These are phyloP conservation scores for Retiboletus flavoniger DNA, from an alignment of 1,284 basidiomycete genomes.

Conservation along the genomic window DNA sequence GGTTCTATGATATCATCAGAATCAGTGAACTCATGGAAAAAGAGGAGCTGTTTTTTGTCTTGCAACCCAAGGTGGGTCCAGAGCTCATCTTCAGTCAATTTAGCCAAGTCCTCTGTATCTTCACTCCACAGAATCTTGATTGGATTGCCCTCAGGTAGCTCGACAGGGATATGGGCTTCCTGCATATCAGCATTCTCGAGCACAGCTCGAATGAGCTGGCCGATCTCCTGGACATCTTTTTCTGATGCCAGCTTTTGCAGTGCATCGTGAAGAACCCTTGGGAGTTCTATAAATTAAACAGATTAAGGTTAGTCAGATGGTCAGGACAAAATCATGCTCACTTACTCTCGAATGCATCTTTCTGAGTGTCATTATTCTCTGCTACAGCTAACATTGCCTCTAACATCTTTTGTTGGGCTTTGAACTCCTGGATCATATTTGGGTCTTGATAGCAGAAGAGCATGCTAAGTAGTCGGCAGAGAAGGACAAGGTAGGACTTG, in stretches of 20 bases:
- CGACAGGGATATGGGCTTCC: background rate
- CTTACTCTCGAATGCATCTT: background rate
- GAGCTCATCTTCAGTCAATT: background rate
- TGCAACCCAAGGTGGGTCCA: background rate
- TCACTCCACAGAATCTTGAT: background rate
- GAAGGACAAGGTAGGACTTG: background rate
- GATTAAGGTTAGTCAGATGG: background rate
- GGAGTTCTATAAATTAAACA: background rate
- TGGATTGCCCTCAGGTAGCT: background rate
- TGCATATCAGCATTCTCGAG: background rate
- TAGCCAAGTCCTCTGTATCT: background rate
- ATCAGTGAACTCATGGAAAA: background rate
- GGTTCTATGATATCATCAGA: background rate
- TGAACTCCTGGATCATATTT: background rate
- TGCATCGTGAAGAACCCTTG: background rate
- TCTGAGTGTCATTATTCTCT: background rate
- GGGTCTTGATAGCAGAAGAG: background rate
- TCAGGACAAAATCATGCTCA: background rate
- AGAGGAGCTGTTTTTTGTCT: background rate
- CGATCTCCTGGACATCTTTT: background rate
- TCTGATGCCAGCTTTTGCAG: background rate
- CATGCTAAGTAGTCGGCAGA: background rate
- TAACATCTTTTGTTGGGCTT: background rate
- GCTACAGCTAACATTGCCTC: background rate
- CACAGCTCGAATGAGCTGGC: background rate